A percentile compares a stretch with the other conserved stretches of the same genome.
phyloP scores from a whole-genome alignment of 805 yeast genomes.

The Phaffomyces opuntiae region DNA sequence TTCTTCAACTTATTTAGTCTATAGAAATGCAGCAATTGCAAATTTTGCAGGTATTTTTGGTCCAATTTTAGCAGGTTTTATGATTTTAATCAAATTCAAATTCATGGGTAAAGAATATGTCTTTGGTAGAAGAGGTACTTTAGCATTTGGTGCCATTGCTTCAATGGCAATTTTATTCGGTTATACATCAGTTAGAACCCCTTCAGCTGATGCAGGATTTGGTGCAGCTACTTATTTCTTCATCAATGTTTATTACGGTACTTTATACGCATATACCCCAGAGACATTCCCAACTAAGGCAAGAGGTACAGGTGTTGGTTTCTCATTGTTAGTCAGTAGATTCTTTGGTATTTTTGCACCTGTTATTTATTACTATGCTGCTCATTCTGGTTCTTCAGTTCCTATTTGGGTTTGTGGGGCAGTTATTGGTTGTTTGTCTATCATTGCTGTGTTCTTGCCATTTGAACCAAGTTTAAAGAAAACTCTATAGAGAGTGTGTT shows the following conservation, averaged over 20 bases:
- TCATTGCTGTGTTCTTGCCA: slow-evolving; percentile 40
- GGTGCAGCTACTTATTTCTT: slow-evolving; percentile 42
- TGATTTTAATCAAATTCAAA: slow-evolving; percentile 14
- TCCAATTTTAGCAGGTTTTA: slow-evolving; percentile 42
- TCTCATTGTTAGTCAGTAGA: slow-evolving; percentile 49
- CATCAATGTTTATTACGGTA: slow-evolving; percentile 46
- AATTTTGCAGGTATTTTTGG: slow-evolving; percentile 41
- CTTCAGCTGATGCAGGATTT: slow-evolving; percentile 44
- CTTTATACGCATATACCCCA: slow-evolving; percentile 60
- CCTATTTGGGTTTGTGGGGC: slow-evolving; percentile 61
- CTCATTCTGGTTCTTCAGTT: slow-evolving; percentile 40
- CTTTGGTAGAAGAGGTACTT: slow-evolving; percentile 52
- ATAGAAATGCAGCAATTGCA: slow-evolving; percentile 41
- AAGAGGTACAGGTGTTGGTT: slow-evolving; percentile 55
- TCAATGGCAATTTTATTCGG: slow-evolving; percentile 55
- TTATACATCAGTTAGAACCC: slow-evolving; percentile 53
- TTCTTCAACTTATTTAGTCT: slow-evolving; percentile 34
- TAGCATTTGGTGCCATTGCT: slow-evolving; percentile 43
- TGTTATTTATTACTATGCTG: slow-evolving; percentile 43
- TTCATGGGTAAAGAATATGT: slow-evolving; percentile 4
- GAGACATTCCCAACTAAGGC: slow-evolving; percentile 49
- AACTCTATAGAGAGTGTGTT: slow-evolving; percentile 19
- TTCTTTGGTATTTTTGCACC: slow-evolving; percentile 52
- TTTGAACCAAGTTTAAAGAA: slow-evolving; percentile 40
- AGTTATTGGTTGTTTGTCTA: slow-evolving; percentile 39